Evolutionary conservation across 495 filamentous ascomycete species (phyloP), one percentile per base, ranked within the genome.

Genomic region (Penicillium desertorum): DNA sequence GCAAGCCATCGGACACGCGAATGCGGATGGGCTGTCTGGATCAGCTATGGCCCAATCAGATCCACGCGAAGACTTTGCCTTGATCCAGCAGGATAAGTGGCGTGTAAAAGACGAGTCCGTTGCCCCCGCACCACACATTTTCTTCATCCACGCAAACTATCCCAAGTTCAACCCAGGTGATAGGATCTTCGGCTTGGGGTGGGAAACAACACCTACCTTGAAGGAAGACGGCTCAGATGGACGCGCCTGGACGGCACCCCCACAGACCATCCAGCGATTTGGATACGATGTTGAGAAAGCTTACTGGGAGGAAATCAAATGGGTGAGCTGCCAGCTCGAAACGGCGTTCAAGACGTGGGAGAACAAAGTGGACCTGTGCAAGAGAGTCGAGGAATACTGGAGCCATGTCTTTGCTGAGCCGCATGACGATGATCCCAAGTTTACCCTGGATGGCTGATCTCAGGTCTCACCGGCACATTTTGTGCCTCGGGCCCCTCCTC

Each of bases 71-170:
- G 80, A 83, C 59, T 66, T 71, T 58, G 63, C 69, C 10, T 59
- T 77, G 46, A 75, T 64, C 22, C 63, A 64, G 8, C 63, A 73
- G 51, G 64, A 62, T 17, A 69, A 68, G 52, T 72, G 72, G 67
- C 73, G 74, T 11, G 66, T 73, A 19, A 70, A 76, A 34, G 74
- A 78, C 29, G 63, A 67, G 0, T 53, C 65, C 1, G 66, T 69
- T 22, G 72, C 64, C 14, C 51, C 66, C 7, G 54, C 70, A 3
- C 69, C 75, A 0, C 69, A 66, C 6, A 61, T 72, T 22, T 79
- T 83, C 65, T 84, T 83, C 52, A 71, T 82, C 47, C 82, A 85
- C 61, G 77, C 77, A 51, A 81, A 80, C 59, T 78, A 76, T 42
- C 78, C 79, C 51, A 83, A 83, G 56, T 78, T 82, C 56, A 80